These are phyloP conservation scores for Blastocystis sp. DNA, from an alignment of 352 stramenopile genomes.

Conservation along the genomic window DNA sequence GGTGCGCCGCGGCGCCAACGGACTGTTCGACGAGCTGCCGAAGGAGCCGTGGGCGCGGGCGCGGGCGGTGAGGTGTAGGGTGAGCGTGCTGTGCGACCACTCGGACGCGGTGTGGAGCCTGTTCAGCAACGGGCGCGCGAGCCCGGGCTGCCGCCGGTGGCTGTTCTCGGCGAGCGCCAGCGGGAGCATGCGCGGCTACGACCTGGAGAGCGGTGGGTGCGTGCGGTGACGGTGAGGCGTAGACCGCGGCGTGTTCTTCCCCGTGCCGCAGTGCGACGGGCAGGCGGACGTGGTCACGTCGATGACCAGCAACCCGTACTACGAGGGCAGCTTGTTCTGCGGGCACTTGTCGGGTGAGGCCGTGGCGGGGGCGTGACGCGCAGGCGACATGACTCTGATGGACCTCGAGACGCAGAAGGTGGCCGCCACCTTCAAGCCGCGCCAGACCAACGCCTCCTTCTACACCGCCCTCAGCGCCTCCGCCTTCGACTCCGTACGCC, in stretches of 20 bases:
- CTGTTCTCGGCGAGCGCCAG: slow-evolving; percentile 48
- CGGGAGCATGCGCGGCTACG: slow-evolving; percentile 8
- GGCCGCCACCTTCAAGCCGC: background rate
- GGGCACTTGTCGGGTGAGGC: slow-evolving; percentile 3
- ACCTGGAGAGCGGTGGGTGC: slow-evolving; percentile 43
- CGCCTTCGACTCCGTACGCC: background rate
- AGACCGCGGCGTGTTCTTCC: background rate
- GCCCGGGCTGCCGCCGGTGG: background rate
- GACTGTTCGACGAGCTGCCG: slow-evolving; percentile 31
- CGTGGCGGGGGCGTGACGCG: background rate
- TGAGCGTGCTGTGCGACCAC: slow-evolving; percentile 15
- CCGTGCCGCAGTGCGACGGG: background rate
- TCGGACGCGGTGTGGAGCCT: slow-evolving; percentile 40
- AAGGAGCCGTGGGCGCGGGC: background rate
- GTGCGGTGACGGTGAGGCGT: background rate
- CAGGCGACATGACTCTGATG: background rate
- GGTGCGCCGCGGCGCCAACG: background rate
- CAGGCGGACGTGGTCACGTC: background rate
- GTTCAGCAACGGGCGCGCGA: slow-evolving; percentile 49
- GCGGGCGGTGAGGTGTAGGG: background rate
- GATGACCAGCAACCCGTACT: slow-evolving; percentile 7
- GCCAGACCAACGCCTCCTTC: background rate
- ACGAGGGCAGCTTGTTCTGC: slow-evolving; percentile 13
- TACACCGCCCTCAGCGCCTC: background rate
- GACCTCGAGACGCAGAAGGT: slow-evolving; percentile 10